Percentiles rank a stretch among this genome's conserved stretches.
These are phyloP conservation scores for Rubroboletus satanas DNA, from an alignment of 768 basidiomycete genomes.

Conservation along the genomic window DNA sequence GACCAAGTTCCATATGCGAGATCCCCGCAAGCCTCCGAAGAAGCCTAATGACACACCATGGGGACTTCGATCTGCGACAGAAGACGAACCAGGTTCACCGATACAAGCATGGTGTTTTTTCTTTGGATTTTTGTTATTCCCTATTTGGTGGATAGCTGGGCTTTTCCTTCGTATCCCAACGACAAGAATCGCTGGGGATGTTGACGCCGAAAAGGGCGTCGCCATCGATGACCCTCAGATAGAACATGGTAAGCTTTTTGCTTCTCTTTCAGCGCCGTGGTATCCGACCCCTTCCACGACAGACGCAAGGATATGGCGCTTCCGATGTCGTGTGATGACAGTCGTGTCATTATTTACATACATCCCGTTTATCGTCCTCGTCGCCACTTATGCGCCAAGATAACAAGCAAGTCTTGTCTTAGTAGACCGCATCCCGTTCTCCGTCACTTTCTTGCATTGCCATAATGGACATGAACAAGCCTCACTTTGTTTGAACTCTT, in stretches of 20 bases:
- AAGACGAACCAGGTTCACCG: conserved; percentile 48
- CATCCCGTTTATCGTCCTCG: conserved; percentile 71
- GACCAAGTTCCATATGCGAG: conserved; percentile 72
- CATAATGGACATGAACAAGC: conserved; percentile 17
- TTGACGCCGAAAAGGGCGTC: conserved; percentile 61
- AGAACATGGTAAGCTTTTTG: conserved; percentile 56
- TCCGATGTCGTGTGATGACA: conserved; percentile 71
- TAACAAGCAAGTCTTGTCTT: conserved; percentile 18
- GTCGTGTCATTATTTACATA: conserved; percentile 68
- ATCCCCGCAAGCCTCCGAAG: conserved; percentile 64
- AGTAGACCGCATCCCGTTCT: conserved; percentile 10
- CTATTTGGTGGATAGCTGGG: conserved; percentile 66
- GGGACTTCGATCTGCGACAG: conserved; percentile 54
- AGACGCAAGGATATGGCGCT: conserved; percentile 76
- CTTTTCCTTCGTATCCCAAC: conserved; percentile 50
- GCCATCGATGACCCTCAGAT: conserved; percentile 77
- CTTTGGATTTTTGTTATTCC: conserved; percentile 56
- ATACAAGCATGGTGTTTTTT: conserved; percentile 78
- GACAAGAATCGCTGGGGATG: conserved; percentile 59
- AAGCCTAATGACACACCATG: conserved; percentile 55
- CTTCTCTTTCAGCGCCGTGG: not conserved
- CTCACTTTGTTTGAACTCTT: conserved; percentile 8
- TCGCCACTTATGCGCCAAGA: conserved; percentile 57
- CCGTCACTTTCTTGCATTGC: conserved; percentile 24
- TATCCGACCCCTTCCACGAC: conserved; percentile 6